A percentile compares a stretch with the other conserved stretches of the same genome.
Evolutionary conservation across 805 yeast species (phyloP).

Genomic region (Suhomyces canberraensis): DNA sequence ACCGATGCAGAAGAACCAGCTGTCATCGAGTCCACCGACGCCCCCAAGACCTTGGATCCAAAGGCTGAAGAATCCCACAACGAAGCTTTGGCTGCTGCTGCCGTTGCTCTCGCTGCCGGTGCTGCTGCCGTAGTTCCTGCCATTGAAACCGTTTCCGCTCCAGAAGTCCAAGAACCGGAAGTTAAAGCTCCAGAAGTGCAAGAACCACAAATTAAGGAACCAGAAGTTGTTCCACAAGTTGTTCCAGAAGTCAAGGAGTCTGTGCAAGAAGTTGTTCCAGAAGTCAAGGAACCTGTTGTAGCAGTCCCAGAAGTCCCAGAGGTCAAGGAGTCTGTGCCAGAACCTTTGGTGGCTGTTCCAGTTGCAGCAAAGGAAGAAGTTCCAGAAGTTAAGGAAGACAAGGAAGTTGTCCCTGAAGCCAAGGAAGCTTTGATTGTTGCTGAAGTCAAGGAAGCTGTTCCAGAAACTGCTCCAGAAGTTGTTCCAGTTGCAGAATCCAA

Average conservation of each 20-base stretch:
- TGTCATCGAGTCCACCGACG: slow-evolving; percentile 4
- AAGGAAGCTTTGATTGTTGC: not conserved
- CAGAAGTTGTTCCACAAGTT: no score
- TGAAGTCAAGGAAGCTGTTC: not conserved
- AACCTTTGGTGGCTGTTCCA: not conserved
- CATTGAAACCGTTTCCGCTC: not conserved
- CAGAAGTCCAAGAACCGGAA: no score
- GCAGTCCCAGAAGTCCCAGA: slow-evolving; percentile 3
- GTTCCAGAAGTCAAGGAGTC: slow-evolving; percentile 7
- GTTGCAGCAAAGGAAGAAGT: not conserved
- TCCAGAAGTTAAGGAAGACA: slow-evolving; percentile 2
- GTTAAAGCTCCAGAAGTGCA: no score
- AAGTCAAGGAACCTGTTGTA: slow-evolving; percentile 8
- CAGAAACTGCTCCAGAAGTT: not conserved
- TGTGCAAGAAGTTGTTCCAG: slow-evolving; percentile 4
- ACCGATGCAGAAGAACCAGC: slow-evolving; percentile 4
- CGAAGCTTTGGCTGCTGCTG: slow-evolving; percentile 8
- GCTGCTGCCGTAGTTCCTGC: slow-evolving; percentile 2
- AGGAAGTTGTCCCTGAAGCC: not conserved
- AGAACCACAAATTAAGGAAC: no score
- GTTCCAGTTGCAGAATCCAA: slow-evolving; percentile 9
- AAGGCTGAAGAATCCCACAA: slow-evolving; percentile 5
- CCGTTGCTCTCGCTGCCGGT: slow-evolving; percentile 7
- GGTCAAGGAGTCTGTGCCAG: not conserved
- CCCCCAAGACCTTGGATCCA: slow-evolving; percentile 8